Conservation (phyloP, 352 stramenopile genomes). For the Phytophthora idaei region DNA sequence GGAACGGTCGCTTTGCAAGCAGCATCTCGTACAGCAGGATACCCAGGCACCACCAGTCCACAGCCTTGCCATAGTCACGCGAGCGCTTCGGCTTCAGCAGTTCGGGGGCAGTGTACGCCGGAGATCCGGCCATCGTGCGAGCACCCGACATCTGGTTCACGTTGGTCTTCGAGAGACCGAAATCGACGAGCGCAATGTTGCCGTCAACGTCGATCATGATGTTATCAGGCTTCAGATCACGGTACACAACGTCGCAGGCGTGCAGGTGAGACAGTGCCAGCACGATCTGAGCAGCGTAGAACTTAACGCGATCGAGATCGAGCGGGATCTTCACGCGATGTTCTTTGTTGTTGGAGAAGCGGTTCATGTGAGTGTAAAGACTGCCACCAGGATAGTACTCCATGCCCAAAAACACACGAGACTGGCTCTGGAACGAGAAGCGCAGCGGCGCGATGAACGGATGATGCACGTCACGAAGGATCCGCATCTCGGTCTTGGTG, state of each 20-base stretch:
- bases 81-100: constrained; percentile 85
- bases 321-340: constrained; percentile 88
- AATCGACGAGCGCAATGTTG: constrained; percentile 95
- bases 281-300: constrained; percentile 94
- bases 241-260: constrained; percentile 94
- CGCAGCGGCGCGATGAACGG: constrained; percentile 93
- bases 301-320: constrained; percentile 78
- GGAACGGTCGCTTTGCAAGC: constrained; percentile 91
- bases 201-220: constrained; percentile 94
- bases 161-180: constrained; percentile 94
- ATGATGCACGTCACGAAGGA: constrained; percentile 91
- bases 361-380: constrained; percentile 92
- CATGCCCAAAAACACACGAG: constrained; percentile 84
- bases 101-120: constrained; percentile 83
- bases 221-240: constrained; percentile 96
- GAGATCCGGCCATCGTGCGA: constrained; percentile 86
- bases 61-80: constrained; percentile 86
- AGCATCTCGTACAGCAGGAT: constrained; percentile 94
- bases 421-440: constrained; percentile 87
- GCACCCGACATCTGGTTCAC: constrained; percentile 84
- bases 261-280: constrained; percentile 92
- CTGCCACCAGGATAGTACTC: constrained; percentile 86
- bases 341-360: constrained; percentile 91
- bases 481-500: constrained; percentile 92
- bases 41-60: constrained; percentile 89